phyloP scores from a whole-genome alignment of 441 rosid genomes.

The Iberis amara region DNA sequence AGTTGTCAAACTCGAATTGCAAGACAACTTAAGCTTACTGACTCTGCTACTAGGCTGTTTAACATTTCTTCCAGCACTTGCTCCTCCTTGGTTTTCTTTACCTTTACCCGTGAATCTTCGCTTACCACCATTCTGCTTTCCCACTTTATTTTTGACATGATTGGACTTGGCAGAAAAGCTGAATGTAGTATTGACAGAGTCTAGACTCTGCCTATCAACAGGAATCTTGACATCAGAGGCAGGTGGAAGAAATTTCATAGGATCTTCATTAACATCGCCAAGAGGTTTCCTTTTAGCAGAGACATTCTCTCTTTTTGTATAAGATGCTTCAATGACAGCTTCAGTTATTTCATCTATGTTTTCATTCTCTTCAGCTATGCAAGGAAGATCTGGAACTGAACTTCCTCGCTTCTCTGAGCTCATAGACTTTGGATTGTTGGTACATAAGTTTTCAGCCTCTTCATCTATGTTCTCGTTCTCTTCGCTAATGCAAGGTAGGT shows the following conservation, averaged over 20 bases:
- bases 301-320: constrained; percentile 31
- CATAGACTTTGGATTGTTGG: constrained; percentile 35
- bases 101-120: constrained; percentile 42
- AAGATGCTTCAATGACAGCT: constrained; percentile 35
- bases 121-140: constrained; percentile 38
- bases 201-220: constrained; percentile 53
- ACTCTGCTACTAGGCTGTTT: constrained; percentile 46
- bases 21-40: constrained; percentile 56
- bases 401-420: constrained; percentile 61
- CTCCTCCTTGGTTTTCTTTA: constrained; percentile 42
- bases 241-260: constrained; percentile 36
- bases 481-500: constrained; percentile 84
- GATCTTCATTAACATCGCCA: constrained; percentile 45
- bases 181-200: constrained; percentile 49
- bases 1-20: constrained; percentile 40
- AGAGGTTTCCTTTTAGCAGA: constrained; percentile 54
- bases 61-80: constrained; percentile 34
- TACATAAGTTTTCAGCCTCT: constrained; percentile 35
- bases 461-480: constrained; percentile 64
- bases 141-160: constrained; percentile 38
- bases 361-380: constrained; percentile 83
- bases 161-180: constrained; percentile 45
- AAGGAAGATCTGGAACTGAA: constrained; percentile 68
- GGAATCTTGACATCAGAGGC: constrained; percentile 42
- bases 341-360: constrained; percentile 40